phyloP scores from a whole-genome alignment of 139 green algal genomes.

The Deuterostichococcus epilithicus region DNA sequence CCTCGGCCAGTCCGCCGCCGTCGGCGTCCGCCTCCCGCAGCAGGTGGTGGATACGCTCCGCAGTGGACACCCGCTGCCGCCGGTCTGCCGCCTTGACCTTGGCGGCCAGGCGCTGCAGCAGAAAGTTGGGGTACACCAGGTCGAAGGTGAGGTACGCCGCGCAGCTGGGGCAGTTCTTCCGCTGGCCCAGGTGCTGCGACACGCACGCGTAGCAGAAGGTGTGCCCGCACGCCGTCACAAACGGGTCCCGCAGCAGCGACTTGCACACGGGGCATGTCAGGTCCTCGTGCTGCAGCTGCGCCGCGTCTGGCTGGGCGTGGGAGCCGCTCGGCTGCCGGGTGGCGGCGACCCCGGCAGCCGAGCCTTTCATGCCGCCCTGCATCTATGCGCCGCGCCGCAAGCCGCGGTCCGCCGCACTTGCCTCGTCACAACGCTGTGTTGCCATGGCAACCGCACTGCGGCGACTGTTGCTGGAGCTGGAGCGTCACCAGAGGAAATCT shows the following conservation, averaged over 20 bases:
- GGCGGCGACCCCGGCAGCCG: too few species aligned
- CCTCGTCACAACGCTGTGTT: too few species aligned
- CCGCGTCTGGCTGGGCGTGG: not conserved
- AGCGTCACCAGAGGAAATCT: too few species aligned
- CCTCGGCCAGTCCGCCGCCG: not conserved
- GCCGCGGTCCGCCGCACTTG: too few species aligned
- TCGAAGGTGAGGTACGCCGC: constrained; percentile 54
- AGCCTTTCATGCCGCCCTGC: not conserved
- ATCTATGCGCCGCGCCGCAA: too few species aligned
- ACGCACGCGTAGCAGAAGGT: constrained; percentile 83
- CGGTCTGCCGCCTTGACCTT: not conserved
- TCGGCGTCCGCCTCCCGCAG: not conserved
- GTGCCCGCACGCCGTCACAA: constrained; percentile 79
- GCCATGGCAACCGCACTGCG: too few species aligned
- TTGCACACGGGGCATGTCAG: constrained; percentile 76
- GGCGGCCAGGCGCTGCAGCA: constrained; percentile 37
- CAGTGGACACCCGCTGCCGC: not conserved
- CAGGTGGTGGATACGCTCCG: constrained; percentile 26
- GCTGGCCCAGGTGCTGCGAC: constrained; percentile 55
- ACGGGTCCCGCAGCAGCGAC: constrained; percentile 66
- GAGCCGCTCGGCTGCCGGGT: too few species aligned
- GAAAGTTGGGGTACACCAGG: constrained; percentile 76
- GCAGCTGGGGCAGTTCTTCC: constrained; percentile 68
- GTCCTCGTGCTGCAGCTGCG: constrained; percentile 28
- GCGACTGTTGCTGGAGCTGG: too few species aligned